Base-by-base conservation (phyloP, 2,329 filamentous ascomycete species). In the Botrytis elliptica region DNA sequence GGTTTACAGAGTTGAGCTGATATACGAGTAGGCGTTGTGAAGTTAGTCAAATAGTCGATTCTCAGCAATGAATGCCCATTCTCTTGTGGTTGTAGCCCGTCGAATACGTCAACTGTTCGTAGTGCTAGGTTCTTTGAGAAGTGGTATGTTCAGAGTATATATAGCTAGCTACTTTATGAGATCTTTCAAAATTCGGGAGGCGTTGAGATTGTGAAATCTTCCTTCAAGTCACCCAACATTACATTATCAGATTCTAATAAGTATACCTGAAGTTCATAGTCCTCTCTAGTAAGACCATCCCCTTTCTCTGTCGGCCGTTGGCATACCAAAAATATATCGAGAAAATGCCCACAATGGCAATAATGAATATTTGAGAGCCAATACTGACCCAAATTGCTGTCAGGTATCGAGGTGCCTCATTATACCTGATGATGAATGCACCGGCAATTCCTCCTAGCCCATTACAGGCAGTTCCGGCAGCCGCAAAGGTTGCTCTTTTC, bases 401-500 rank as follows among this genome's bases (percentile, higher is more conserved):
- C 73, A 84, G 80, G 80, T 92, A 92, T 73, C 84, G 81, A 10
- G 90, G 90, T 3, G 89, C 89, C 79, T 92, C 90, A 14, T 84
- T 80, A 75, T 86, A 84, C 40, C 87, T 84, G 4, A 92, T 88
- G 76, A 92, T 91, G 78, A 89, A 92, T 78, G 88, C 90, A 2
- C 92, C 92, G 0, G 89, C 89, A 75, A 97, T 96, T 57, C 93
- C 93, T 55, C 93, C 93, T 29, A 97, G 84, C 1, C 93, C 93
- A 20, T 93, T 93, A 69, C 93, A 90, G 12, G 91, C 92, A 8
- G 96, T 92, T 16, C 95, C 87, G 0, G 90, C 91, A 4, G 93
- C 92, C 74, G 90, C 92, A 81, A 90, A 92, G 76, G 96, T 92
- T 1, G 93, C 93, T 71, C 94, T 89, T 84, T 95, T 97, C 92